phyloP scores from a whole-genome alignment of 805 yeast species.

The Kodamaea nitidulidarum region DNA sequence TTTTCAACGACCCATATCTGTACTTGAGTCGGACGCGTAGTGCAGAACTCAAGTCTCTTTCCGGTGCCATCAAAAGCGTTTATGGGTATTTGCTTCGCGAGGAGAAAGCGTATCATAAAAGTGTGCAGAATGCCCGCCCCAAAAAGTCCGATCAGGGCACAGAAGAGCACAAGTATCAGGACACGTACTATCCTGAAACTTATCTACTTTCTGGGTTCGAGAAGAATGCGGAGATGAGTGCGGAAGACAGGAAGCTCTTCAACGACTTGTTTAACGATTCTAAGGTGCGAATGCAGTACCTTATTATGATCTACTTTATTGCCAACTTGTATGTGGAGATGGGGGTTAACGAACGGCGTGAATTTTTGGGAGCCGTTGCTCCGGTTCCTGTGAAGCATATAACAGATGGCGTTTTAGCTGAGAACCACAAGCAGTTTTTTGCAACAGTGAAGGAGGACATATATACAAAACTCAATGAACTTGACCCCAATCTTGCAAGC shows the following conservation, averaged over 20 bases:
- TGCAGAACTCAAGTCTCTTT: conserved; percentile 17
- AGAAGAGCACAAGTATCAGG: conserved; percentile 12
- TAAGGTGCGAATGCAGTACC: conserved; percentile 22
- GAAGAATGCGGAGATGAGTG: conserved; percentile 14
- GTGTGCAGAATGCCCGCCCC: conserved; percentile 7
- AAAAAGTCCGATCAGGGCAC: too few relatives aligned
- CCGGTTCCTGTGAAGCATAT: conserved; percentile 30
- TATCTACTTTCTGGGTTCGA: conserved; percentile 34
- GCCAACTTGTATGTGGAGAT: conserved; percentile 29
- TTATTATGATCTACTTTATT: conserved; percentile 30
- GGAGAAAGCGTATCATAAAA: conserved; percentile 21
- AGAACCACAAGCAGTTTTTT: conserved; percentile 18
- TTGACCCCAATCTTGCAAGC: conserved; percentile 25
- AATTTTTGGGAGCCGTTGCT: conserved; percentile 20
- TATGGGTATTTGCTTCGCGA: conserved; percentile 27
- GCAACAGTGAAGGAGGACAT: conserved; percentile 26
- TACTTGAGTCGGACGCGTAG: conserved; percentile 21
- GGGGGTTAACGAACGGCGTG: conserved; percentile 18
- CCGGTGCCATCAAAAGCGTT: conserved; percentile 26
- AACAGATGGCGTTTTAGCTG: conserved; percentile 30
- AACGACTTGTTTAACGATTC: conserved; percentile 24
- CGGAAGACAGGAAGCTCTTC: conserved; percentile 23
- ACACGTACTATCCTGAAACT: conserved; percentile 34
- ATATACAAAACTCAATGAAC: conserved; percentile 15
- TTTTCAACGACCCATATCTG: conserved; percentile 35